phyloP scores from a whole-genome alignment of 2,329 filamentous ascomycete species.

The Didymella pomorum region DNA sequence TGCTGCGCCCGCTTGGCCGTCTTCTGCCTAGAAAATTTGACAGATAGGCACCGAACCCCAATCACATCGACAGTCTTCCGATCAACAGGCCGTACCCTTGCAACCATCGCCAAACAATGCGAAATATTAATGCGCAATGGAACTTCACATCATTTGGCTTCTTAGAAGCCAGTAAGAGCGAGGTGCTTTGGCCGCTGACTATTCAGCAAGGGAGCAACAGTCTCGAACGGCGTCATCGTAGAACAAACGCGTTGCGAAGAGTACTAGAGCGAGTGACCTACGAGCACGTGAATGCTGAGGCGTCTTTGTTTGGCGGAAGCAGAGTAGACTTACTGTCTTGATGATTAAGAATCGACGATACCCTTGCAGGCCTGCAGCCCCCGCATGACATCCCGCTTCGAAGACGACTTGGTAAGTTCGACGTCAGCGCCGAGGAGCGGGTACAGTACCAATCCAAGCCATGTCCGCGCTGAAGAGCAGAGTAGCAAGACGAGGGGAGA shows the following conservation, averaged over 20 bases:
- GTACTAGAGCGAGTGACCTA: not conserved
- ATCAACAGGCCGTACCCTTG: too few relatives aligned
- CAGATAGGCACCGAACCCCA: not conserved
- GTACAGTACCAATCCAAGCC: not conserved
- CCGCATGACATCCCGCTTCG: slow-evolving; percentile 22
- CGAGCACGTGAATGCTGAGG: not conserved
- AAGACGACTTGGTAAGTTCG: slow-evolving; percentile 28
- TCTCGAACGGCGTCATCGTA: too few relatives aligned
- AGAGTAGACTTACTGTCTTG: not conserved
- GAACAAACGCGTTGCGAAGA: too few relatives aligned
- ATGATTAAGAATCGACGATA: not conserved
- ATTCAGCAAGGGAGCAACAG: not conserved
- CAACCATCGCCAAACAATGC: too few relatives aligned
- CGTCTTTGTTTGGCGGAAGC: not conserved
- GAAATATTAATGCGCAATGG: not conserved
- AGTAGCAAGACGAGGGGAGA: not conserved
- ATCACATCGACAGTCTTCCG: too few relatives aligned
- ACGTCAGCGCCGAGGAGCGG: not conserved
- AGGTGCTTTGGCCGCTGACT: not conserved
- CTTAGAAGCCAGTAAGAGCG: not conserved
- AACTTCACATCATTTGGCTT: too few relatives aligned
- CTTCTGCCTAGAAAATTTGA: not conserved
- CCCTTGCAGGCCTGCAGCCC: slow-evolving; percentile 19
- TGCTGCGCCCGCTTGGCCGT: slow-evolving; percentile 2
- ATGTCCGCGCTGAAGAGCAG: not conserved